A percentile compares a stretch with the other conserved stretches of the same genome.
These are phyloP conservation scores for Musa beccarii DNA, from an alignment of 176 grass and related monocot genomes.

Conservation along the genomic window DNA sequence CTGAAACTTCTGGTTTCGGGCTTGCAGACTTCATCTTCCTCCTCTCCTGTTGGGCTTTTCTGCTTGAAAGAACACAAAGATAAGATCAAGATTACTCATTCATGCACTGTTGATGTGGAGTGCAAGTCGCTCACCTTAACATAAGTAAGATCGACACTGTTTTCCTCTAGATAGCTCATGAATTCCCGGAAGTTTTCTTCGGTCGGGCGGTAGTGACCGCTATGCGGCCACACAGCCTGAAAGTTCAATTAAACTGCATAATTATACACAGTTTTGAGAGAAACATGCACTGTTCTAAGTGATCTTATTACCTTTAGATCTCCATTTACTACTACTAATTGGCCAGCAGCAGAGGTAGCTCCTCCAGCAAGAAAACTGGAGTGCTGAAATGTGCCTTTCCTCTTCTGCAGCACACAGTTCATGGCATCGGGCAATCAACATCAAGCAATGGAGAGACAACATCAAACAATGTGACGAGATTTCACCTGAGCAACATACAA, in stretches of 20 bases:
- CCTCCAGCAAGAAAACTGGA: constrained; percentile 30
- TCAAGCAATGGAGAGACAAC: no score
- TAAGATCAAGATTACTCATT: neutral
- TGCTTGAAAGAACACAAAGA: constrained; percentile 13
- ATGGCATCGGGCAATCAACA: constrained; percentile 1
- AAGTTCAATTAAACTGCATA: neutral
- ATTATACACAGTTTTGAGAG: neutral
- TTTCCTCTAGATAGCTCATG: constrained; percentile 66
- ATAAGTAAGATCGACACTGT: constrained; percentile 61
- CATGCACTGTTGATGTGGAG: neutral
- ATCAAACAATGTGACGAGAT: neutral
- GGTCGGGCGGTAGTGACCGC: constrained; percentile 82
- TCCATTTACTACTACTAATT: constrained; percentile 54
- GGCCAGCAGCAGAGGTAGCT: constrained; percentile 80
- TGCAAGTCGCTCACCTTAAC: constrained; percentile 41
- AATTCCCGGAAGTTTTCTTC: constrained; percentile 81
- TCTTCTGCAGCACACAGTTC: constrained; percentile 51
- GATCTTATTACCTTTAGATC: no score
- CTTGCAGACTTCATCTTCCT: constrained; percentile 13
- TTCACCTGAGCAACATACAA: neutral
- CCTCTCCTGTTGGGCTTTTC: constrained; percentile 47
- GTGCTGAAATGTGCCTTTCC: no score
- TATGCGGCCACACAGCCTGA: constrained; percentile 90
- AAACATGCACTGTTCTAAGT: neutral
- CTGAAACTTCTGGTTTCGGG: constrained; percentile 13